Evolutionary conservation across 2,329 filamentous ascomycete genomes (phyloP).

Genomic region (Salinomyces thailandicus): DNA sequence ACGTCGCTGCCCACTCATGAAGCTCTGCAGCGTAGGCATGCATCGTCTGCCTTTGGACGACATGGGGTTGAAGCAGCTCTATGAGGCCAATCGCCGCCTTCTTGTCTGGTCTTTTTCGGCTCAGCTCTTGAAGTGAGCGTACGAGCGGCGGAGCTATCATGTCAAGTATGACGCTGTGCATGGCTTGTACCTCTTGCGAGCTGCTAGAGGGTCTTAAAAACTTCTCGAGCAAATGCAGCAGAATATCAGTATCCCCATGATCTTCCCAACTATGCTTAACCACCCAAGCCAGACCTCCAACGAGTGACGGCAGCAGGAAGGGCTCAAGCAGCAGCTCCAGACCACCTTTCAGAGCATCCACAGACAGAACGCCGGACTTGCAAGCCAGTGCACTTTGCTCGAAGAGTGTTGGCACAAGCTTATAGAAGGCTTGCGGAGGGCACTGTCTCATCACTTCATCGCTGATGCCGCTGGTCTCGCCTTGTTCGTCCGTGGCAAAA

Average conservation of each 20-base stretch:
- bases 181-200: slow-evolving; percentile 59
- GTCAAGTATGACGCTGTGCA: slow-evolving; percentile 61
- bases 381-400: slow-evolving; percentile 63
- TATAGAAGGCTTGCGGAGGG: slow-evolving; percentile 71
- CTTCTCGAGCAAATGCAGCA: slow-evolving; percentile 62
- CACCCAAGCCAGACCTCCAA: slow-evolving; percentile 63
- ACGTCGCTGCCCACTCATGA: slow-evolving; percentile 5
- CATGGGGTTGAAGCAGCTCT: slow-evolving; percentile 50
- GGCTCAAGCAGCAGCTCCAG: slow-evolving; percentile 73
- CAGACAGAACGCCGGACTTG: slow-evolving; percentile 52
- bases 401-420: slow-evolving; percentile 66
- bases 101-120: slow-evolving; percentile 55
- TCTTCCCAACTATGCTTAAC: slow-evolving; percentile 58
- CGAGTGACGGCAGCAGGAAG: slow-evolving; percentile 66
- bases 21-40: slow-evolving; percentile 32
- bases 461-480: slow-evolving; percentile 53
- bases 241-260: slow-evolving; percentile 52
- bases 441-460: slow-evolving; percentile 77
- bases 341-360: slow-evolving; percentile 62
- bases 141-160: slow-evolving; percentile 61
- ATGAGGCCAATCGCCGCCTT: slow-evolving; percentile 59
- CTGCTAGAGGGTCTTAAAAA: slow-evolving; percentile 61
- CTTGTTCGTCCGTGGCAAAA: slow-evolving; percentile 54
- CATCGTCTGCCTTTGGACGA: neutral
- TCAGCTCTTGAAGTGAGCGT: slow-evolving; percentile 54